Evolutionary conservation across 257 asterid species (phyloP).

Genomic region (Fraxinus anomala): DNA sequence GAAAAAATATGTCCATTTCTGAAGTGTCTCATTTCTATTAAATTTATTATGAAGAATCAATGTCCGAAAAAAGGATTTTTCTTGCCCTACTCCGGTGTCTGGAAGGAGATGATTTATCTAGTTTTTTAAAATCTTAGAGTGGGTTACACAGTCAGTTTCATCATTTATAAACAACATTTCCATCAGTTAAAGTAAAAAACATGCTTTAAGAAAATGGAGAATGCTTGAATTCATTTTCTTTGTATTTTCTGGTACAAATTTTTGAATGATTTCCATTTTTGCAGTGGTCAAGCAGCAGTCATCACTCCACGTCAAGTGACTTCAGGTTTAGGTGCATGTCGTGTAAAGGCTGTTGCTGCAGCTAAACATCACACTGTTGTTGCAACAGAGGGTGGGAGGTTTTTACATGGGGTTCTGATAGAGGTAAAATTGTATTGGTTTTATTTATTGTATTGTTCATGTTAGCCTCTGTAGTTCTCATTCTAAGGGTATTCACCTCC

Average conservation of each 20-base stretch:
- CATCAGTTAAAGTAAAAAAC: neutral
- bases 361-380: conserved; percentile 99
- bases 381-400: conserved; percentile 95
- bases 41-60: neutral
- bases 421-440: conserved; percentile 56
- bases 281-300: conserved; percentile 99
- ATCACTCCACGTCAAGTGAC: conserved; percentile 95
- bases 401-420: conserved; percentile 97
- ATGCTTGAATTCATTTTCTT: neutral
- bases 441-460: neutral
- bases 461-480: neutral
- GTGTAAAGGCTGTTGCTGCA: conserved; percentile 87
- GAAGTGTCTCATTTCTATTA: neutral
- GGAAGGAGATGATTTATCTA: neutral
- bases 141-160: neutral
- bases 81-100: neutral
- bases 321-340: conserved; percentile 89
- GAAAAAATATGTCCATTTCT: too few species aligned
- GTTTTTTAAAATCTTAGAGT: neutral
- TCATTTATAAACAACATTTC: neutral
- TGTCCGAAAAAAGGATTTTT: neutral
- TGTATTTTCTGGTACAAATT: neutral
- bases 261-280: conserved; percentile 19
- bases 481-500: conserved; percentile 11
- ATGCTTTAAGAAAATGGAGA: neutral